Evolutionary conservation across 805 yeast species (phyloP).

Genomic region (Candida rishiriensis): DNA sequence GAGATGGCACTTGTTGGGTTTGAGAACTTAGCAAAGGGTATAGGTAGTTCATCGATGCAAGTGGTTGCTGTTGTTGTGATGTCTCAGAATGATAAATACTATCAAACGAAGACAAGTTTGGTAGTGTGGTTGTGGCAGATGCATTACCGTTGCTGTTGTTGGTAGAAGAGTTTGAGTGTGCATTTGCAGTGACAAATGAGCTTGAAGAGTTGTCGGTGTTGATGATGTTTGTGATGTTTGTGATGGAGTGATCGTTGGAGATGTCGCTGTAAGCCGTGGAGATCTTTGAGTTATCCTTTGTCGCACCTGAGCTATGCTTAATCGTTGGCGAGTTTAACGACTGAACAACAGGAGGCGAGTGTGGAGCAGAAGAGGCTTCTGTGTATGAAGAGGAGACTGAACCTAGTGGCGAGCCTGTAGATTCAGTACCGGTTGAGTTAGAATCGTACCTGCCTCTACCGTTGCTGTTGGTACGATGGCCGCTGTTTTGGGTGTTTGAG

Average conservation of each 20-base stretch:
- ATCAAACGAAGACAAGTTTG: constrained; percentile 13
- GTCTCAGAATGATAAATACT: neutral
- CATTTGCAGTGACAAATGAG: no score
- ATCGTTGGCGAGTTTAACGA: neutral
- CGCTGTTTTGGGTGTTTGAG: constrained; percentile 1
- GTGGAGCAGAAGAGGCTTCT: constrained; percentile 22
- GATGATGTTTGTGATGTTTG: no score
- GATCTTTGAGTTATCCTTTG: no score
- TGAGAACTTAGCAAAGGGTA: constrained; percentile 4
- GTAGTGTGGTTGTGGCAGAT: constrained; percentile 4
- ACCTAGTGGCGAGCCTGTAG: constrained; percentile 24
- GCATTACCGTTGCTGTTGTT: neutral
- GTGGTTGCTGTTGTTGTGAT: neutral
- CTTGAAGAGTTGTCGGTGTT: no score
- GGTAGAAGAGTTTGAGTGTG: neutral
- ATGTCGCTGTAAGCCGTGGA: neutral
- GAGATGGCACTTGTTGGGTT: neutral
- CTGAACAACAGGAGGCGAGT: constrained; percentile 17
- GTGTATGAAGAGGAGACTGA: constrained; percentile 24
- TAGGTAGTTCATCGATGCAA: neutral
- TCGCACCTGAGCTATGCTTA: no score
- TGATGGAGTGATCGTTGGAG: no score
- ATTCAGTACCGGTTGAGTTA: constrained; percentile 19
- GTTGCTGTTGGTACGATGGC: constrained; percentile 1
- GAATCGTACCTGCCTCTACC: constrained; percentile 8